Evolutionary conservation across 306 rosid genomes (phyloP), one percentile per base, ranked within the genome.

Genomic region (Acacia acuminata): DNA sequence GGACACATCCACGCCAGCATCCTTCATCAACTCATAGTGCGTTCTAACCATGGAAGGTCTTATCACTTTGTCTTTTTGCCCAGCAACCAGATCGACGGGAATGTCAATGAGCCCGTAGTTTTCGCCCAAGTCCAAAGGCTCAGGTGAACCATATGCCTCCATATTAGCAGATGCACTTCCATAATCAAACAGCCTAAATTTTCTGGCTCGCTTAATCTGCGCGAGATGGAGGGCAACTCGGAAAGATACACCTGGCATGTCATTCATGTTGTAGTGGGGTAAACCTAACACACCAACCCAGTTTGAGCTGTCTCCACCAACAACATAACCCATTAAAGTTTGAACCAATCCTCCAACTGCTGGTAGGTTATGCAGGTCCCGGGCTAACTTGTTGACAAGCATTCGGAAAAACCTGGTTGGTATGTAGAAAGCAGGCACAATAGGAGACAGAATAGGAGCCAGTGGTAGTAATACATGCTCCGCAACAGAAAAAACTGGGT

Each of bases 201-300:
- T 87, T 71, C 86, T 76, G 0, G 90, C 34, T 14, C 79, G 89
- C 86, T 90, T 92, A 85, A 92, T 87, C 84, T 92, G 96, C 19
- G 96, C 94, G 50, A 90, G 86, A 82, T 92, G 96, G 20, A 92
- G 71, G 42, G 89, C 91, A 76, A 92, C 85, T 1, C 70, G 85
- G 45, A 88, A 87, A 34, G 96, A 87, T 58, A 92, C 87, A 17
- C 94, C 96, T 0, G 94, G 96, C 96, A 92, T 92, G 73, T 92
- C 96, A 48, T 92, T 87, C 96, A 90, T 92, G 76, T 92, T 92
- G 87, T 92, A 92, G 83, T 92, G 96, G 7, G 96, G 94, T 47
- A 87, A 60, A 7, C 92, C 92, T 56, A 90, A 65, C 4, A 84
- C 96, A 3, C 96, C 96, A 51, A 92, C 92, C 96, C 96, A 92